A percentile compares a stretch with the other conserved stretches of the same genome.
phyloP scores from a whole-genome alignment of 192 early-diverging fungal species.

The Ambispora gerdemannii region DNA sequence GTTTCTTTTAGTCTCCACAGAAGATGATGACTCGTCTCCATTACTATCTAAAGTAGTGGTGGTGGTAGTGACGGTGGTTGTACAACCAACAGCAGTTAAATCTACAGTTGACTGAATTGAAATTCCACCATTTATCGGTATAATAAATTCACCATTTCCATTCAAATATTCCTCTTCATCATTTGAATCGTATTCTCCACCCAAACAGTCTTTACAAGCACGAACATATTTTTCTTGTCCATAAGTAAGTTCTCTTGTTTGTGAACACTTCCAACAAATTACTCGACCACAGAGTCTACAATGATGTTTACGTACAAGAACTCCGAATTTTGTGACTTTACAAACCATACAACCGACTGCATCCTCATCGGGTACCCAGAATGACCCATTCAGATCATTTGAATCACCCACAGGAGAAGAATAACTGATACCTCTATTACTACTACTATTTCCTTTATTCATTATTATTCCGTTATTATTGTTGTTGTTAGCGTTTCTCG shows the following conservation, averaged over 20 bases:
- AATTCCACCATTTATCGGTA: neutral
- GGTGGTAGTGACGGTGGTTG: too few species aligned
- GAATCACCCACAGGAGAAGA: too few species aligned
- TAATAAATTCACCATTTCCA: neutral
- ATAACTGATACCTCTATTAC: too few species aligned
- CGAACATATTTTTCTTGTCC: neutral
- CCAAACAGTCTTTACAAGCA: neutral
- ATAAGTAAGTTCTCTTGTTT: neutral
- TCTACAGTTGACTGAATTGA: too few species aligned
- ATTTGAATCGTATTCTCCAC: neutral
- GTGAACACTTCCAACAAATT: slow-evolving; percentile 58
- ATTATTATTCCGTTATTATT: too few species aligned
- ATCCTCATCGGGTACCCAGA: slow-evolving; percentile 40
- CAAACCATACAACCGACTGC: slow-evolving; percentile 41
- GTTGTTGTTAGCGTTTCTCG: neutral
- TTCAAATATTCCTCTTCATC: neutral
- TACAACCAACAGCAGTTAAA: too few species aligned
- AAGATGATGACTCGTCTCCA: neutral
- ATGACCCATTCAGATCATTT: slow-evolving; percentile 14
- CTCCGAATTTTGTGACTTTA: slow-evolving; percentile 33
- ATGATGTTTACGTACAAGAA: slow-evolving; percentile 58
- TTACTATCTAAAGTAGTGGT: neutral
- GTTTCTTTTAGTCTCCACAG: neutral
- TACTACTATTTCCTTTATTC: too few species aligned
- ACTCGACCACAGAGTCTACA: slow-evolving; percentile 67